A percentile compares a stretch with the other conserved stretches of the same genome.
These are phyloP conservation scores for Scedosporium apiospermum DNA, from an alignment of 2,329 filamentous ascomycete species.

Conservation along the genomic window DNA sequence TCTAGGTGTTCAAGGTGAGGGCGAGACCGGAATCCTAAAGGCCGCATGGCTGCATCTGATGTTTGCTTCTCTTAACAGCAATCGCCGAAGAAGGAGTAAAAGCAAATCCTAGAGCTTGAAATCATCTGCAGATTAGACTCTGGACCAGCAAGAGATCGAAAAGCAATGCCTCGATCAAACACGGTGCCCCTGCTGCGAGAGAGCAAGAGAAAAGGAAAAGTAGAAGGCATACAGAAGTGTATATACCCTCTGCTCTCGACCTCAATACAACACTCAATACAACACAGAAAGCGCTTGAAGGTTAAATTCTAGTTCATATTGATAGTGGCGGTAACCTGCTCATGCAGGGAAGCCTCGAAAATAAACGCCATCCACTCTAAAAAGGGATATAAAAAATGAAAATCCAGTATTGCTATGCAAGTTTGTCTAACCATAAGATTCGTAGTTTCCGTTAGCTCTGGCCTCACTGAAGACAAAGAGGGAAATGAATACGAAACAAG, in stretches of 20 bases:
- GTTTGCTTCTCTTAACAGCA: not conserved
- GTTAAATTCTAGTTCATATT: not conserved
- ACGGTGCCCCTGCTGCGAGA: not conserved
- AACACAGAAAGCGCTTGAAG: not conserved
- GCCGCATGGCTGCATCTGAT: not conserved
- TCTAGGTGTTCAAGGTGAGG: too few relatives aligned
- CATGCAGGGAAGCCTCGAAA: not conserved
- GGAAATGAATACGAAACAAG: not conserved
- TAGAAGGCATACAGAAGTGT: not conserved
- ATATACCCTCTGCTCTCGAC: not conserved
- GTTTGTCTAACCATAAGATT: not conserved
- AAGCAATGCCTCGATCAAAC: not conserved
- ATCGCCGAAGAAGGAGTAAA: not conserved
- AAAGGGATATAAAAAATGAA: conserved; percentile 1
- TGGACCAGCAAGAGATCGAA: not conserved
- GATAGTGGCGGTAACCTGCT: not conserved
- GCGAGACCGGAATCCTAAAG: too few relatives aligned
- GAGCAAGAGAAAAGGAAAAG: not conserved
- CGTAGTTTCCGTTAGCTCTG: too few relatives aligned
- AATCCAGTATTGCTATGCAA: not conserved
- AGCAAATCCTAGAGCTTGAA: not conserved
- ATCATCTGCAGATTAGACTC: not conserved
- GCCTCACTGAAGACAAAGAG: not conserved
- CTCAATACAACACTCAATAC: not conserved
- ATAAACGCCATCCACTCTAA: not conserved